These are phyloP conservation scores for Tylopilus vinaceipallidus DNA, from an alignment of 768 basidiomycete species.

Conservation along the genomic window DNA sequence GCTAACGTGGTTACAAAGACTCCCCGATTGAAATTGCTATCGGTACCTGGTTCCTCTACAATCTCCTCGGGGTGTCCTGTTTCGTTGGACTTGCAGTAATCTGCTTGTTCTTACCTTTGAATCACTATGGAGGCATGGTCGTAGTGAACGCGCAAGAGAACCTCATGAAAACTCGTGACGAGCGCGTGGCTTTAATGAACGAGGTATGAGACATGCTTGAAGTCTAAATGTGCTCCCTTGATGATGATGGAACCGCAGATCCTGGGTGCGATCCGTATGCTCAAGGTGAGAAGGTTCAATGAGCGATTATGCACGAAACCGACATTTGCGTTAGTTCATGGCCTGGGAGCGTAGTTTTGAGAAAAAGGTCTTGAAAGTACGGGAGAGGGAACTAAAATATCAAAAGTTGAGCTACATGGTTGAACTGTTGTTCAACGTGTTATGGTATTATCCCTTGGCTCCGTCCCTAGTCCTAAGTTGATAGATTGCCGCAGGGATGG, in stretches of 20 bases:
- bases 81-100: conserved; percentile 78
- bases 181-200: conserved; percentile 90
- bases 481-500: conserved; percentile 33
- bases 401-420: conserved; percentile 86
- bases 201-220: conserved; percentile 41
- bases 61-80: conserved; percentile 73
- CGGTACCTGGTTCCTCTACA: conserved; percentile 74
- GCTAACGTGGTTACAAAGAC: conserved; percentile 39
- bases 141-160: conserved; percentile 78
- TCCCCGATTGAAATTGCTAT: conserved; percentile 76
- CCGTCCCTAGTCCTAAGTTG: background rate
- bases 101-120: conserved; percentile 70
- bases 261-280: conserved; percentile 86
- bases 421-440: conserved; percentile 61
- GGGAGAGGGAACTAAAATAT: conserved; percentile 79
- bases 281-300: conserved; percentile 48
- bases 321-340: conserved; percentile 64
- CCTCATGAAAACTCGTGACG: conserved; percentile 89
- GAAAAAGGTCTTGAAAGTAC: conserved; percentile 62
- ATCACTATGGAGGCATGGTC: conserved; percentile 80
- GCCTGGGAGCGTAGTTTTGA: conserved; percentile 94
- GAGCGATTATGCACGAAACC: background rate
- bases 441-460: conserved; percentile 41
- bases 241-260: conserved; percentile 40
- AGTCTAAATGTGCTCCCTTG: background rate